Evolutionary conservation across 208 protist genomes (phyloP), one percentile per base, ranked within the genome.

Genomic region (Tritrichomonas foetus): DNA sequence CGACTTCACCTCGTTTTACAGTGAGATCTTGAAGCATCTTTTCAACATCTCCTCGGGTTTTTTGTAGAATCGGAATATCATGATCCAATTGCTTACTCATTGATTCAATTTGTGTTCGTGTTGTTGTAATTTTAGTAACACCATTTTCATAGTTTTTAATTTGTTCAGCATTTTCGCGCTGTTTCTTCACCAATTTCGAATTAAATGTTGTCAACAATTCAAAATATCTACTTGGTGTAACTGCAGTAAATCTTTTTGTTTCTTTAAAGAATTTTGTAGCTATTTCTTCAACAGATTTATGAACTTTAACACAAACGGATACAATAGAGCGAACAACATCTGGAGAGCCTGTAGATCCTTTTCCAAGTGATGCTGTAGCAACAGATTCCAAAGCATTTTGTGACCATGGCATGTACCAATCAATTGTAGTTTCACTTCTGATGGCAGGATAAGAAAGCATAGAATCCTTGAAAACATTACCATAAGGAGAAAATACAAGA

Each of bases 401-500:
- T 44, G 98, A 98, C 98, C 98, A 99, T 93, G 97, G 97, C 75
- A 96, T 95, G 96, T 99, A 99, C 98, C 98, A 99, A 96, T 99
- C 98, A 94, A 99, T 99, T 41, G 97, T 99, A 9, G 98, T 98
- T 96, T 97, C 99, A 94, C 97, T 98, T 57, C 99, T 97, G 3
- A 99, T 95, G 44, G 98, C 97, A 0, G 98, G 98, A 95, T 98
- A 99, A 96, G 98, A 98, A 16, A 98, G 96, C 64, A 99, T 96
- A 49, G 98, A 96, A 57, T 97, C 95, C 75, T 98, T 96, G 96
- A 99, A 99, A 22, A 97, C 95, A 84, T 97, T 96, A 64, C 98
- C 97, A 39, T 98, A 97, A 0, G 98, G 98, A 11, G 97, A 98
- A 98, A 99, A 99, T 94, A 98, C 98, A 39, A 99, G 96, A 25